A percentile compares a stretch with the other conserved stretches of the same genome.
These are phyloP conservation scores for Trapa bicornis DNA, from an alignment of 345 rosid genomes.

Conservation along the genomic window DNA sequence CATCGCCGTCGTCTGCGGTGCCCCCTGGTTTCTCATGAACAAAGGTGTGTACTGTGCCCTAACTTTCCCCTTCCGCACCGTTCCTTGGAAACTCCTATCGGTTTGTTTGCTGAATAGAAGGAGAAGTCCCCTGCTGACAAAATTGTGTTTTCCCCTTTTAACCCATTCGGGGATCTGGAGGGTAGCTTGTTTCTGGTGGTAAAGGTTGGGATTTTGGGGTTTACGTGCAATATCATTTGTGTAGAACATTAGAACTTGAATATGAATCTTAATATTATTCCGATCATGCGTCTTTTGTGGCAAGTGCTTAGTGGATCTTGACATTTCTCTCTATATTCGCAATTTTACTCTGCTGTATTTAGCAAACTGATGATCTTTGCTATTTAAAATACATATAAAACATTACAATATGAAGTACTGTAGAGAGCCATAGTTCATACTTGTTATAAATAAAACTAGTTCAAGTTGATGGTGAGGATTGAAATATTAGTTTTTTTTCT, in stretches of 20 bases:
- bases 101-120: background rate
- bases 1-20: conserved; percentile 41
- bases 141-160: background rate
- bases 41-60: conserved; percentile 31
- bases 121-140: background rate
- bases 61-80: background rate
- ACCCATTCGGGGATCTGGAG: background rate
- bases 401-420: background rate
- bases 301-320: background rate
- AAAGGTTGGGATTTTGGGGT: background rate
- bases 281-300: background rate
- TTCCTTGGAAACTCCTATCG: background rate
- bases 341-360: background rate
- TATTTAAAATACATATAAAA: background rate
- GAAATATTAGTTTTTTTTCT: background rate
- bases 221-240: background rate
- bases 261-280: background rate
- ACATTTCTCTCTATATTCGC: background rate
- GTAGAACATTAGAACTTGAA: background rate
- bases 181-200: background rate
- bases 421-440: background rate
- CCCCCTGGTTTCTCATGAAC: conserved; percentile 79
- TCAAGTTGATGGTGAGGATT: background rate
- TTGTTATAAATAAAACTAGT: background rate
- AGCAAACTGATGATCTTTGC: background rate